Evolutionary conservation across 345 rosid genomes (phyloP).

Genomic region (Ricinus communis): DNA sequence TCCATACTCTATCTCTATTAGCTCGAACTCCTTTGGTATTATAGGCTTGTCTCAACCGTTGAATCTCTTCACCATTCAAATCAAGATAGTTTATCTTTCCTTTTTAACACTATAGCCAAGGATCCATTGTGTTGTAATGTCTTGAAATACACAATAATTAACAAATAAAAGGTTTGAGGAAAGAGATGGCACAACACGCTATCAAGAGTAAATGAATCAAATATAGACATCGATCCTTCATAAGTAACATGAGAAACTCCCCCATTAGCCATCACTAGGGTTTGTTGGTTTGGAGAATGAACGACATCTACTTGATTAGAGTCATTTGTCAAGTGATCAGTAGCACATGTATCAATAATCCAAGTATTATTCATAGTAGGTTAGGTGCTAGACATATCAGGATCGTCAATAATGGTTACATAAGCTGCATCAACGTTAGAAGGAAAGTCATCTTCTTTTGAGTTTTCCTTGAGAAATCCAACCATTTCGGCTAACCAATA

Average conservation of each 20-base stretch:
- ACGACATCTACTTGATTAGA: background rate
- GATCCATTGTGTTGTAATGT: background rate
- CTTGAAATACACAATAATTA: background rate
- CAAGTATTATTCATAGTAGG: background rate
- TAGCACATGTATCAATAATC: slow-evolving; percentile 14
- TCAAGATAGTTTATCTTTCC: background rate
- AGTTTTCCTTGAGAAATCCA: background rate
- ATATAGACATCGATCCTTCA: too few relatives aligned
- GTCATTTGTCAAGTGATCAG: background rate
- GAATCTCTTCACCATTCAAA: background rate
- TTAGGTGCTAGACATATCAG: background rate
- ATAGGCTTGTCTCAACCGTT: background rate
- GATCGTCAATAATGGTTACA: background rate
- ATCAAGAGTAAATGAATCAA: too few relatives aligned
- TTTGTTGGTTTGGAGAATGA: background rate
- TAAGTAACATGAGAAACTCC: background rate
- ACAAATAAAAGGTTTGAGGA: slow-evolving; percentile 2
- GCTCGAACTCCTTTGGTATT: background rate
- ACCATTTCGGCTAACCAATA: too few relatives aligned
- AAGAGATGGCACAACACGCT: background rate
- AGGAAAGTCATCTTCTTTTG: background rate
- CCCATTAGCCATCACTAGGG: background rate
- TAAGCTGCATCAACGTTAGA: too few relatives aligned
- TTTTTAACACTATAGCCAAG: slow-evolving; percentile 2
- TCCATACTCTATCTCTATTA: background rate